Evolutionary conservation across 805 yeast genomes (phyloP).

Genomic region (Saccharomycopsis fermentans): DNA sequence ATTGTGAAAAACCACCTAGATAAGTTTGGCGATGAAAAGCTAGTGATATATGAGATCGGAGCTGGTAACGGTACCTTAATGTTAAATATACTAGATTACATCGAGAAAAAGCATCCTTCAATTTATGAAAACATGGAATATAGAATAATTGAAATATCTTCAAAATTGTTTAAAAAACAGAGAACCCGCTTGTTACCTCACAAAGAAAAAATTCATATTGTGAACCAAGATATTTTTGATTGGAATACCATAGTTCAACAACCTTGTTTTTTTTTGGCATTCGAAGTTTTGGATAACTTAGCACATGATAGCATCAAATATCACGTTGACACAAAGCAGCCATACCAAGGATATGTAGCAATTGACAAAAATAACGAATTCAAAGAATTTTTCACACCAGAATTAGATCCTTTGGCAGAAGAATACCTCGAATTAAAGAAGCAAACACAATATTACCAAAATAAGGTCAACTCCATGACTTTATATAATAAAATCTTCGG

Average conservation of each 20-base stretch:
- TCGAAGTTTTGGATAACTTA: slow-evolving; percentile 78
- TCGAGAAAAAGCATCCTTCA: slow-evolving; percentile 55
- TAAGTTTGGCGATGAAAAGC: slow-evolving; percentile 34
- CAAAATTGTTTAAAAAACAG: slow-evolving; percentile 52
- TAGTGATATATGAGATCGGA: slow-evolving; percentile 78
- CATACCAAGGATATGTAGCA: slow-evolving; percentile 70
- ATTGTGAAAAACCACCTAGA: slow-evolving; percentile 60
- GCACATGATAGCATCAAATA: slow-evolving; percentile 75
- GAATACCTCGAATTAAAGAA: slow-evolving; percentile 48
- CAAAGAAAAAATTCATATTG: slow-evolving; percentile 45
- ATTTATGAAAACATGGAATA: slow-evolving; percentile 61
- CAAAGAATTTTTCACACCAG: slow-evolving; percentile 58
- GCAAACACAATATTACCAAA: slow-evolving; percentile 25
- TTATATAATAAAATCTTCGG: neutral
- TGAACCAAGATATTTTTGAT: slow-evolving; percentile 66
- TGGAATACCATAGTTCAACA: slow-evolving; percentile 53
- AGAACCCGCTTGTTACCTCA: slow-evolving; percentile 34
- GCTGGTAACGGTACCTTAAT: slow-evolving; percentile 86
- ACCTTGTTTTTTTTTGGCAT: slow-evolving; percentile 68
- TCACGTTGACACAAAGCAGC: slow-evolving; percentile 54
- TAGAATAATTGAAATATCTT: slow-evolving; percentile 62
- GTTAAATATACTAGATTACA: slow-evolving; percentile 60
- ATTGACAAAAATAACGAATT: slow-evolving; percentile 67
- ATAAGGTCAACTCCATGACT: neutral
- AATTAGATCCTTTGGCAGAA: slow-evolving; percentile 46